Evolutionary conservation across 192 early-diverging fungal species (phyloP).

Genomic region (Backusella luteola): DNA sequence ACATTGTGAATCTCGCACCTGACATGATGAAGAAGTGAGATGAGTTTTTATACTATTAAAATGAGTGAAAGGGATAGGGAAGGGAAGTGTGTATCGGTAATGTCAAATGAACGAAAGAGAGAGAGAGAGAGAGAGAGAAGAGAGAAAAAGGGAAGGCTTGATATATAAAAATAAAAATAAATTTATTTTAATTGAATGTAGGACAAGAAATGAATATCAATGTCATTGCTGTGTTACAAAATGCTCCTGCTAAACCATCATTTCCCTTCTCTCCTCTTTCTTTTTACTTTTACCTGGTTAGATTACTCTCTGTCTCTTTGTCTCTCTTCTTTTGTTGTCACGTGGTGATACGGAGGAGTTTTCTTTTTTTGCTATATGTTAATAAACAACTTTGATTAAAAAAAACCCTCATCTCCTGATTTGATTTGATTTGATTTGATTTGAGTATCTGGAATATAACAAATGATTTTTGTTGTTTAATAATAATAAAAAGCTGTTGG

Average conservation of each 20-base stretch:
- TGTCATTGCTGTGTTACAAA: background rate
- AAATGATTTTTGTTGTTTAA: background rate
- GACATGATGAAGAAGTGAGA: constrained; percentile 16
- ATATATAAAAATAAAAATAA: background rate
- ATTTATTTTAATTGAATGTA: background rate
- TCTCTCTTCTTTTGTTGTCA: background rate
- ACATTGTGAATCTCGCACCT: constrained; percentile 38
- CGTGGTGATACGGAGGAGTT: background rate
- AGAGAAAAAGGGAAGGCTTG: background rate
- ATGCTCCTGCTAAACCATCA: constrained; percentile 3
- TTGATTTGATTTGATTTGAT: background rate
- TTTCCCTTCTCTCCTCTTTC: background rate
- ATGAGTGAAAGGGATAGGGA: constrained; percentile 7
- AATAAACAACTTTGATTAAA: background rate
- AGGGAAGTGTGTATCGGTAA: background rate
- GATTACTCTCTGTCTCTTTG: background rate
- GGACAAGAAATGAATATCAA: constrained; percentile 1
- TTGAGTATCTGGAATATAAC: background rate
- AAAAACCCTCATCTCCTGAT: background rate
- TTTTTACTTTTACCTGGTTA: background rate
- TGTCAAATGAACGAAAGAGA: background rate
- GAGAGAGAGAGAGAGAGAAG: constrained; percentile 1
- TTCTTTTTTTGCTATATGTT: background rate
- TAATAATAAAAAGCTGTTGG: background rate
- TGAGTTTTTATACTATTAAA: background rate